Evolutionary conservation across 805 yeast species (phyloP).

Genomic region (Yamadazyma insecticola): DNA sequence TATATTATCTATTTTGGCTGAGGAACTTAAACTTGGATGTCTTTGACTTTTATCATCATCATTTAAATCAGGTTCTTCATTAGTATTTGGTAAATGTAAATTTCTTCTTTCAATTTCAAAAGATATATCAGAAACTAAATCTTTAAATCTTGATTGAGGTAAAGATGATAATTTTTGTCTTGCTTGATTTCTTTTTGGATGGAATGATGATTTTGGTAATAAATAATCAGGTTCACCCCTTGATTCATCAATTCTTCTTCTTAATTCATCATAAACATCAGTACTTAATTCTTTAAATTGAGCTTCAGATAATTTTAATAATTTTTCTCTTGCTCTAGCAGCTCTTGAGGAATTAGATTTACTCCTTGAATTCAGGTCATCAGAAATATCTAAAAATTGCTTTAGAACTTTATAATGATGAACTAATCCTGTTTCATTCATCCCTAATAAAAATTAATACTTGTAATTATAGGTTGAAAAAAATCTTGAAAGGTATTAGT

Average conservation of each 20-base stretch:
- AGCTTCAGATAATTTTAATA: conserved; percentile 69
- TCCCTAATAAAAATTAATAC: conserved; percentile 43
- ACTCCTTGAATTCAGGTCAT: conserved; percentile 36
- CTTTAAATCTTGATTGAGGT: conserved; percentile 79
- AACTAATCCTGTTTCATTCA: conserved; percentile 32
- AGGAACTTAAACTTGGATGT: neutral
- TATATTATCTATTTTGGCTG: no score
- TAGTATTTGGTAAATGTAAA: conserved; percentile 32
- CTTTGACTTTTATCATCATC: conserved; percentile 14
- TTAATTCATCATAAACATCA: conserved; percentile 90
- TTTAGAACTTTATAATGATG: conserved; percentile 47
- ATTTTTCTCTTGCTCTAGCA: conserved; percentile 78
- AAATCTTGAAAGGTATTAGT: no score
- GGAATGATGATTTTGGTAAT: conserved; percentile 68
- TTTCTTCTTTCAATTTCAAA: conserved; percentile 80
- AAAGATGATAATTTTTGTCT: conserved; percentile 84
- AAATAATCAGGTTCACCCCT: conserved; percentile 58
- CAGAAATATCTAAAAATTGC: conserved; percentile 47
- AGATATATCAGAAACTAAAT: conserved; percentile 83
- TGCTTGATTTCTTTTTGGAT: conserved; percentile 93
- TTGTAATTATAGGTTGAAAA: no score
- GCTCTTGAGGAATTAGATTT: conserved; percentile 54
- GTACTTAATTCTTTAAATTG: conserved; percentile 90
- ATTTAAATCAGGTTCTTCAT: conserved; percentile 2
- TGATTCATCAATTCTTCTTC: conserved; percentile 65